phyloP scores from a whole-genome alignment of 1,139 yeast genomes.

The Blastobotrys ciferrii region DNA sequence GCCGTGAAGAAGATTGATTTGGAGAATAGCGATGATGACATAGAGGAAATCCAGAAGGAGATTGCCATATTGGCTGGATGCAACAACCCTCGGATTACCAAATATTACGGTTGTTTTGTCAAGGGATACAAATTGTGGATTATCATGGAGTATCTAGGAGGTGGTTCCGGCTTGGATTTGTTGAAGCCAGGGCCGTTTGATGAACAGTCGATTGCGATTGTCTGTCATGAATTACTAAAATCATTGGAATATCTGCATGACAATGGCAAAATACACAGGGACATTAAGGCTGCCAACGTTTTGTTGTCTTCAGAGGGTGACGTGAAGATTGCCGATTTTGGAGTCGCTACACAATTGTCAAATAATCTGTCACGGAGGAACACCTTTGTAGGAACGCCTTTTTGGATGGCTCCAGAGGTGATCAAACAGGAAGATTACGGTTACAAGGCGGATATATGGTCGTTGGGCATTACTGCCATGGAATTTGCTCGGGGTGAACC shows the following conservation, averaged over 20 bases:
- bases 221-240: conserved; percentile 55
- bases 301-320: conserved; percentile 64
- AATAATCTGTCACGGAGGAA: conserved; percentile 73
- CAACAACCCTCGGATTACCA: conserved; percentile 64
- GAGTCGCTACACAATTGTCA: conserved; percentile 86
- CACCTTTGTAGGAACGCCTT: conserved; percentile 97
- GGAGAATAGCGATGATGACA: conserved; percentile 72
- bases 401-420: conserved; percentile 99
- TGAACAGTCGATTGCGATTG: conserved; percentile 56
- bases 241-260: conserved; percentile 72
- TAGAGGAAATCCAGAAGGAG: conserved; percentile 77
- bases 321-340: conserved; percentile 95
- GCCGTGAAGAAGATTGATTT: conserved; percentile 54
- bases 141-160: conserved; percentile 72
- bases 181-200: conserved; percentile 57
- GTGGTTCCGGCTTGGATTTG: conserved; percentile 74
- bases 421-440: conserved; percentile 84
- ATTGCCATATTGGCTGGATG: conserved; percentile 76
- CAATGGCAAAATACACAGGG: conserved; percentile 82
- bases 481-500: conserved; percentile 84
- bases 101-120: conserved; percentile 77
- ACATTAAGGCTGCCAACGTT: conserved; percentile 82
- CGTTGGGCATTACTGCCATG: conserved; percentile 85
- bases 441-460: conserved; percentile 92
- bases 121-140: conserved; percentile 81